Percentiles rank a stretch among this genome's conserved stretches.
Evolutionary conservation across 2,329 filamentous ascomycete genomes (phyloP).

Genomic region (Daldinia sp.): DNA sequence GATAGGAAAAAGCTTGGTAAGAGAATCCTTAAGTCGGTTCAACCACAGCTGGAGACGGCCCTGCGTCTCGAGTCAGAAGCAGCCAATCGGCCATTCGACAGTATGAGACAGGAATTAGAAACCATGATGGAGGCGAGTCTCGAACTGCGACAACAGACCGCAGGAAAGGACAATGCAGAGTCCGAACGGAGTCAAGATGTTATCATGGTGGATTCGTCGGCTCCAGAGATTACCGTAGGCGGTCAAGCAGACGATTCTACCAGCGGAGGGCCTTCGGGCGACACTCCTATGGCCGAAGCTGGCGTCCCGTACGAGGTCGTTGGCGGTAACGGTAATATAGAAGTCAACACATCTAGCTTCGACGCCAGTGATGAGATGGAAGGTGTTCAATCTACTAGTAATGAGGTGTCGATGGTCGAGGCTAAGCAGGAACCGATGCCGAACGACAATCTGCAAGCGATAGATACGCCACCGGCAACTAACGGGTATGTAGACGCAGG

Average conservation of each 20-base stretch:
- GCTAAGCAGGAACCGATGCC: slow-evolving; percentile 41
- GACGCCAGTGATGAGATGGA: slow-evolving; percentile 44
- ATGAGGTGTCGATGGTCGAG: slow-evolving; percentile 39
- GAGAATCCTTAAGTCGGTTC: slow-evolving; percentile 84
- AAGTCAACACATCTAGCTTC: slow-evolving; percentile 56
- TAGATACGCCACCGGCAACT: slow-evolving; percentile 58
- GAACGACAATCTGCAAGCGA: slow-evolving; percentile 44
- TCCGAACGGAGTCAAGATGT: slow-evolving; percentile 56
- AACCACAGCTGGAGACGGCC: slow-evolving; percentile 79
- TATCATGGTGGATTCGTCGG: slow-evolving; percentile 61
- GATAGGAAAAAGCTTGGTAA: slow-evolving; percentile 87
- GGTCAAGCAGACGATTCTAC: slow-evolving; percentile 43
- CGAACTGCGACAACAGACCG: slow-evolving; percentile 57
- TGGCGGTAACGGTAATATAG: slow-evolving; percentile 53
- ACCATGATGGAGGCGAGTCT: slow-evolving; percentile 74
- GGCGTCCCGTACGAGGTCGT: slow-evolving; percentile 49
- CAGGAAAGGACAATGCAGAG: slow-evolving; percentile 49
- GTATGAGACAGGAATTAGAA: slow-evolving; percentile 77
- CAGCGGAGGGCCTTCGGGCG: slow-evolving; percentile 48
- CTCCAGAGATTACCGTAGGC: slow-evolving; percentile 57
- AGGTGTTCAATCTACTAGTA: slow-evolving; percentile 44
- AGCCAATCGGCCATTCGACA: slow-evolving; percentile 72
- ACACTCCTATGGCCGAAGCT: slow-evolving; percentile 50
- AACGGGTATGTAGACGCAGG: slow-evolving; percentile 54
- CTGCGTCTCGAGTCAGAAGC: slow-evolving; percentile 84